Base-by-base conservation (phyloP, 148 eudicot genomes). In the Simmondsia chinensis region DNA sequence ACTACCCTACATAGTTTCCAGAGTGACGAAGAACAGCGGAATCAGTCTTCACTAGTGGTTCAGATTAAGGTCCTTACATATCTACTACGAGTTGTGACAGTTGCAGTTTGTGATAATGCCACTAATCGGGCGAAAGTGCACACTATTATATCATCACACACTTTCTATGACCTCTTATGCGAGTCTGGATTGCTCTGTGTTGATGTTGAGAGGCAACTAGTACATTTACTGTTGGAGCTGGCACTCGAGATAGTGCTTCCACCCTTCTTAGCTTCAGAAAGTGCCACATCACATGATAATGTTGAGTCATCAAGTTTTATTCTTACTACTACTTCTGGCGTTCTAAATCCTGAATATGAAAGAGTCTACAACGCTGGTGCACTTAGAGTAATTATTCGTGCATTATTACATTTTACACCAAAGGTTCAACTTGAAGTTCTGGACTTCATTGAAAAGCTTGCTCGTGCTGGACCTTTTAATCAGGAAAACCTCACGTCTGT, bases 381-480 rank as follows among this genome's bases (percentile, higher is more conserved):
- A 31, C 43, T 93, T 56, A 77, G 83, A 57, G 94, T 93, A 17
- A 69, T 93, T 48, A 39, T 93, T 48, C 83, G 84, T 43, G 73
- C 87, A 39, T 70, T 93, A 56, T 60, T 93, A 77, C 85, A 86
- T n/a, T 93, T 86, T 49, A 93, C 94, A 44, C 99, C 99, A n/a
- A 82, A 86, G 77, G 71, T 86, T 78, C 99, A 93, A 56, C 58
- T 86, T 50, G 89, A 86, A 67, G 70, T 86, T 64, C 71, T 93
- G 61, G 60, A 75, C 56, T 45, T 86, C 53, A 68, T 93, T 33
- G 94, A 87, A 52, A 83, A 82, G 66, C 94, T 93, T 70, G 79
- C 96, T 64, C 79, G 61, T 53, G 87, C 80, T 50, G 84, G 99
- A 36, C 73, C 96, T 42, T 87, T 74, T 63, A 93, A 93, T 65